These are phyloP conservation scores for Verticillium longisporum DNA, from an alignment of 2,329 filamentous ascomycete genomes.

Conservation along the genomic window DNA sequence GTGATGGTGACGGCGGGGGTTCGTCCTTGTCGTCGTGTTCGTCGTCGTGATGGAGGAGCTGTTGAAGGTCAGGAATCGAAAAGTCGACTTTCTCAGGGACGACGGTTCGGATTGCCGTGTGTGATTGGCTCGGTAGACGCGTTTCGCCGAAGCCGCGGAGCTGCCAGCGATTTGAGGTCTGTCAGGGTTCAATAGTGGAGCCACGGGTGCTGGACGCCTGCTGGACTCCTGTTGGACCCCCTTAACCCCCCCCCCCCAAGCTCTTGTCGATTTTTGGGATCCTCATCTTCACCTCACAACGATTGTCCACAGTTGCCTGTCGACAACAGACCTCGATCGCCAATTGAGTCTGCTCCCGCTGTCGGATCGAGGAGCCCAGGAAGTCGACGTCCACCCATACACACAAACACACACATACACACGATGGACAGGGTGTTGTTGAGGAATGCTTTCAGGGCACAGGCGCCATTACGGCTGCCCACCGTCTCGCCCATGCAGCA, in stretches of 20 bases:
- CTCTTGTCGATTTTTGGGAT: background rate
- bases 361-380: background rate
- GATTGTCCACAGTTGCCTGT: background rate
- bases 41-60: conserved; percentile 1
- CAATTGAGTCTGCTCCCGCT: background rate
- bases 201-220: background rate
- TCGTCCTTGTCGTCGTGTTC: background rate
- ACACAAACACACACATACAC: background rate
- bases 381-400: no score
- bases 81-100: conserved; percentile 9
- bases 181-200: background rate
- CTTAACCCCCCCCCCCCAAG: background rate
- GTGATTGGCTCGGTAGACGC: conserved; percentile 28
- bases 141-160: background rate
- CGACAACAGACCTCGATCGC: background rate
- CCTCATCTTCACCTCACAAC: background rate
- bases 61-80: conserved; percentile 3
- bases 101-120: conserved; percentile 9
- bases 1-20: conserved; percentile 13
- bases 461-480: background rate
- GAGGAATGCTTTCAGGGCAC: background rate
- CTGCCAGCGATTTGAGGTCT: background rate
- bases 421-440: background rate
- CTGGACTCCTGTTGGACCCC: no score
- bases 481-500: conserved; percentile 3